Evolutionary conservation across 1,284 basidiomycete species (phyloP).

Genomic region (Mycena sp.): DNA sequence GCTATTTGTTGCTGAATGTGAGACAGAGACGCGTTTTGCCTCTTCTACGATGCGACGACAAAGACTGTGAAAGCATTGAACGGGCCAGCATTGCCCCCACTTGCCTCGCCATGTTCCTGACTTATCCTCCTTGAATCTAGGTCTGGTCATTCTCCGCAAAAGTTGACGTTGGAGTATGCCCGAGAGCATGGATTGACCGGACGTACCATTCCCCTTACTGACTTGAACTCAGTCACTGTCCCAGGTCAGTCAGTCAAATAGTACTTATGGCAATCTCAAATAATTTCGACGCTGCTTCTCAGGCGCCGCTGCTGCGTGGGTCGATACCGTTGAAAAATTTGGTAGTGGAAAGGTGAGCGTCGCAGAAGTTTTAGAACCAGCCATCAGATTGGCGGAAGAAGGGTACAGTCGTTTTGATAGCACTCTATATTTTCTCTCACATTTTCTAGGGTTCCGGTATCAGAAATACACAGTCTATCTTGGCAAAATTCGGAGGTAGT

Average conservation of each 20-base stretch:
- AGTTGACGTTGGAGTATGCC: conserved; percentile 80
- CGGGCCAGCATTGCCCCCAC: conserved; percentile 47
- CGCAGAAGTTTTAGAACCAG: conserved; percentile 88
- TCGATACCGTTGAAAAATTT: conserved; percentile 86
- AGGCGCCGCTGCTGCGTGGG: conserved; percentile 94
- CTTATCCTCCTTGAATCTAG: background rate
- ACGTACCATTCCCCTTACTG: conserved; percentile 71
- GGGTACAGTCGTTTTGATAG: conserved; percentile 58
- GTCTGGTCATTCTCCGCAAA: conserved; percentile 86
- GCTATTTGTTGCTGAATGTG: conserved; percentile 9
- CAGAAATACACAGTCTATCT: conserved; percentile 77
- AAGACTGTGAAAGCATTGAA: conserved; percentile 87
- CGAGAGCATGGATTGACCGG: conserved; percentile 77
- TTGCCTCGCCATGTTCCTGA: background rate
- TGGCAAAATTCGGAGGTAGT: conserved; percentile 78
- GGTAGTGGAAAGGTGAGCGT: conserved; percentile 86
- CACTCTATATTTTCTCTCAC: background rate
- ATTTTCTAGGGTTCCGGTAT: conserved; percentile 72
- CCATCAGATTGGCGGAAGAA: conserved; percentile 86
- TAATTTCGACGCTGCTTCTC: background rate
- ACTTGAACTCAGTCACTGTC: conserved; percentile 92
- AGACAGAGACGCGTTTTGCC: conserved; percentile 87
- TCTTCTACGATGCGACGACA: conserved; percentile 88
- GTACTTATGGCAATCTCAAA: background rate
- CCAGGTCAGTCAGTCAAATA: conserved; percentile 68